Conservation (phyloP, 1,284 basidiomycete genomes). For the Anthracocystis walkeri region DNA sequence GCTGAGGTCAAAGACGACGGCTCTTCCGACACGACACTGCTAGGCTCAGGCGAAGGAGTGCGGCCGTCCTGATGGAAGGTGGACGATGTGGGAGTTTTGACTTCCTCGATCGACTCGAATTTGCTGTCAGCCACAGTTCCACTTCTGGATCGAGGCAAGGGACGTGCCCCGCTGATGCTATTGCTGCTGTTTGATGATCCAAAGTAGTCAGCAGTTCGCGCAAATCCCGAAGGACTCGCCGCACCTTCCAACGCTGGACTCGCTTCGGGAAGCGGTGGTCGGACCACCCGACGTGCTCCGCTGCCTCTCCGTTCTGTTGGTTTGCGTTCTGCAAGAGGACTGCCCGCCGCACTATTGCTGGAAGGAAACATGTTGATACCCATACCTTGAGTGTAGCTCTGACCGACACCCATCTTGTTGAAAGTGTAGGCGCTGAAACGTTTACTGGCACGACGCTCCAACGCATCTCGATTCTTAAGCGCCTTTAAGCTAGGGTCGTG, state of each 20-base stretch:
- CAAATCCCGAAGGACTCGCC: conserved; percentile 29
- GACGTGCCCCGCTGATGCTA: conserved; percentile 22
- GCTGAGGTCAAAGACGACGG: conserved; percentile 6
- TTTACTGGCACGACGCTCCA: conserved; percentile 92
- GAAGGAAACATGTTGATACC: conserved; percentile 46
- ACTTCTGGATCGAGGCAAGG: conserved; percentile 32
- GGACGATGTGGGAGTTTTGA: conserved; percentile 48
- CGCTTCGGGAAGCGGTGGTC: conserved; percentile 41
- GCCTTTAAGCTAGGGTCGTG: conserved; percentile 87
- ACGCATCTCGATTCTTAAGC: conserved; percentile 84
- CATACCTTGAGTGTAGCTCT: conserved; percentile 47
- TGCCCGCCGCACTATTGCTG: conserved; percentile 17
- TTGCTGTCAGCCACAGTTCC: conserved; percentile 25
- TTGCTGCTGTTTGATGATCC: conserved; percentile 26
- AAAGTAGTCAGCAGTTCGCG: conserved; percentile 40
- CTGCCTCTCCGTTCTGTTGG: conserved; percentile 34
- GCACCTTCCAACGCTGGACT: conserved; percentile 29
- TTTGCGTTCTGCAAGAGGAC: conserved; percentile 50
- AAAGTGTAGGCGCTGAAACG: conserved; percentile 96
- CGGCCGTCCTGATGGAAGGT: conserved; percentile 23
- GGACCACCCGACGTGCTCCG: conserved; percentile 33
- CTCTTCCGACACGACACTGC: conserved; percentile 5
- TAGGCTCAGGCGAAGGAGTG: conserved; percentile 20
- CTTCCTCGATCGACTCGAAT: conserved; percentile 52
- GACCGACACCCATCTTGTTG: conserved; percentile 82